These are phyloP conservation scores for Peniophora sp. DNA, from an alignment of 1,284 basidiomycete species.

Conservation along the genomic window DNA sequence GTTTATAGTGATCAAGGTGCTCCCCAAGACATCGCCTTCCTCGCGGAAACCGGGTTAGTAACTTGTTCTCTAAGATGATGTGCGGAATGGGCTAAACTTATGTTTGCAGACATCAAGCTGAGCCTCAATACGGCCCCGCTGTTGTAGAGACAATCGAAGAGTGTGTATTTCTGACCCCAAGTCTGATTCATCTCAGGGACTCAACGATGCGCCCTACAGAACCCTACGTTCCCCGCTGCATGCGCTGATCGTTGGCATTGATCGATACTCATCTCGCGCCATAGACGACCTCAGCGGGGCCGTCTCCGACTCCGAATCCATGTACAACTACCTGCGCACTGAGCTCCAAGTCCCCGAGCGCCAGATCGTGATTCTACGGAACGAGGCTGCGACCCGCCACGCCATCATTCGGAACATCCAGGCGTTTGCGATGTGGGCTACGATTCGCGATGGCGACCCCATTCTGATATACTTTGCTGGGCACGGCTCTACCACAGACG, in stretches of 20 bases:
- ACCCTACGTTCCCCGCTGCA: too few relatives aligned
- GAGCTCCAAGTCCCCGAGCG: conserved; percentile 17
- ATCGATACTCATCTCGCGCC: not conserved
- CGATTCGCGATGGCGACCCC: conserved; percentile 17
- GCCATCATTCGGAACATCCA: conserved; percentile 22
- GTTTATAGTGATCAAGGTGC: too few relatives aligned
- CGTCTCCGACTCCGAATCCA: conserved; percentile 18
- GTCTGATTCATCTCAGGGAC: too few relatives aligned
- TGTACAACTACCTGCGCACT: not conserved
- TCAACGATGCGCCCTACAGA: too few relatives aligned
- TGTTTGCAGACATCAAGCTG: too few relatives aligned
- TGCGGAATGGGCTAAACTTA: too few relatives aligned
- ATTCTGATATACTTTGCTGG: conserved; percentile 32
- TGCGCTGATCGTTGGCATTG: not conserved
- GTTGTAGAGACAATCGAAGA: too few relatives aligned
- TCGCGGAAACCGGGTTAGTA: too few relatives aligned
- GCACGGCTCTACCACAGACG: conserved; percentile 12
- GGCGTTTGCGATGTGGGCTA: conserved; percentile 16
- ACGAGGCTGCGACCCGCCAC: conserved; percentile 24
- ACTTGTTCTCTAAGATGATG: too few relatives aligned
- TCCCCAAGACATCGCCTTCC: too few relatives aligned
- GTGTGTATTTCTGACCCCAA: too few relatives aligned
- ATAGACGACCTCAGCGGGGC: conserved; percentile 18
- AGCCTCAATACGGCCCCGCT: too few relatives aligned
- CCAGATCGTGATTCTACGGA: conserved; percentile 23